These are phyloP conservation scores for Babesia gibsoni DNA, from an alignment of 169 alveolate species.

Conservation along the genomic window DNA sequence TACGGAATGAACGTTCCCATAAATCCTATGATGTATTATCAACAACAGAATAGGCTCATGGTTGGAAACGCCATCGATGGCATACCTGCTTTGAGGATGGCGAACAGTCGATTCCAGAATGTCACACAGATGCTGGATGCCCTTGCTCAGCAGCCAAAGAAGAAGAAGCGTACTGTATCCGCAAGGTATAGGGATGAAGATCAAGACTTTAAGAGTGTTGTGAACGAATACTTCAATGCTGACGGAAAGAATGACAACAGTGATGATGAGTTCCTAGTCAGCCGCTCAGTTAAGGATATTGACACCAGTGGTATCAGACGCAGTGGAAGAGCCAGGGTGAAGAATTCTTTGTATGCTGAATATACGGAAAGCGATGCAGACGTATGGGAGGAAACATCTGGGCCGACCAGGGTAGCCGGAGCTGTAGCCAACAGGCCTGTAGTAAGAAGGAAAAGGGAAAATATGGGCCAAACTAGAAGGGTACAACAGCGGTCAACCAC, in stretches of 20 bases:
- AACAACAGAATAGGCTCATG: conserved; percentile 45
- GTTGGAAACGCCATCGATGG: conserved; percentile 64
- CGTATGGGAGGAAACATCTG: conserved; percentile 48
- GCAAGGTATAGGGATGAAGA: conserved; percentile 41
- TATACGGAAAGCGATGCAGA: conserved; percentile 66
- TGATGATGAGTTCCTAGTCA: conserved; percentile 61
- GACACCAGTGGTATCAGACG: conserved; percentile 45
- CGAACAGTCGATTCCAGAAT: conserved; percentile 60
- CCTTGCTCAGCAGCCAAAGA: conserved; percentile 60
- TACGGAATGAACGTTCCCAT: conserved; percentile 46
- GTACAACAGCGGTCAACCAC: conserved; percentile 4
- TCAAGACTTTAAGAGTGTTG: conserved; percentile 57
- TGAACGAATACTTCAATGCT: conserved; percentile 49
- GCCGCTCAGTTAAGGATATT: conserved; percentile 38
- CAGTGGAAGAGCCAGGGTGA: conserved; percentile 56
- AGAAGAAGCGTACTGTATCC: conserved; percentile 3
- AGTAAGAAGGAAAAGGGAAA: conserved; percentile 34
- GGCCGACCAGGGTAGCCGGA: neutral
- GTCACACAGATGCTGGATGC: conserved; percentile 66
- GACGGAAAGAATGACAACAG: conserved; percentile 47
- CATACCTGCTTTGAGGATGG: conserved; percentile 62
- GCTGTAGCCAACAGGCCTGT: neutral
- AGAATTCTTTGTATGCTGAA: conserved; percentile 49
- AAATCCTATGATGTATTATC: conserved; percentile 48
- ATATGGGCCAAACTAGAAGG: conserved; percentile 1